phyloP scores from a whole-genome alignment of 2,329 filamentous ascomycete species.

The Aspergillus puulaauensis region DNA sequence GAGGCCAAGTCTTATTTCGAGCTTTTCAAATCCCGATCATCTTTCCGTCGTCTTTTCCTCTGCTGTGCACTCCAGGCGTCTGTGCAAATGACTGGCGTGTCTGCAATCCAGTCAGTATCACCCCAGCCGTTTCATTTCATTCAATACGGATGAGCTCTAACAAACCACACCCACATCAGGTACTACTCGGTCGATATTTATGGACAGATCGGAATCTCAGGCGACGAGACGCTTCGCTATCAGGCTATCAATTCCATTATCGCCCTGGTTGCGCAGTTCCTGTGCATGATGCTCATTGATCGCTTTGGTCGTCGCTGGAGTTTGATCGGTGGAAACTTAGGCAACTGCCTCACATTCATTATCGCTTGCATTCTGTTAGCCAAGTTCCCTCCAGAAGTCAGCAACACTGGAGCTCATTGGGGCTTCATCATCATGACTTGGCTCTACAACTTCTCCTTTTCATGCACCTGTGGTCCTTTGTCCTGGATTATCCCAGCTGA shows the following conservation, averaged over 20 bases:
- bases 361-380: slow-evolving; percentile 60
- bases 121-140: neutral
- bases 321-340: slow-evolving; percentile 69
- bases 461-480: slow-evolving; percentile 67
- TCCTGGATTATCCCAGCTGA: slow-evolving; percentile 62
- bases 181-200: slow-evolving; percentile 72
- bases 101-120: slow-evolving; percentile 60
- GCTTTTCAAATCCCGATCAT: slow-evolving; percentile 64
- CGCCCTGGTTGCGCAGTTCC: slow-evolving; percentile 66
- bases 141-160: neutral
- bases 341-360: slow-evolving; percentile 71
- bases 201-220: slow-evolving; percentile 65
- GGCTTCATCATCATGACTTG: slow-evolving; percentile 74
- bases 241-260: slow-evolving; percentile 74
- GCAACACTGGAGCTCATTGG: slow-evolving; percentile 37
- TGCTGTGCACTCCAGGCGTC: slow-evolving; percentile 68
- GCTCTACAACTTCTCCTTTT: slow-evolving; percentile 79
- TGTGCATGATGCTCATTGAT: slow-evolving; percentile 67
- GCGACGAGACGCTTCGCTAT: slow-evolving; percentile 67
- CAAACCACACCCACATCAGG: slow-evolving; percentile 13
- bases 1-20: slow-evolving; percentile 70
- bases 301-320: slow-evolving; percentile 69
- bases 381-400: slow-evolving; percentile 60
- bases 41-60: slow-evolving; percentile 70
- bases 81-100: slow-evolving; percentile 74